Evolutionary conservation across 1,284 basidiomycete species (phyloP).

Genomic region (Mrakiaceae sp.): DNA sequence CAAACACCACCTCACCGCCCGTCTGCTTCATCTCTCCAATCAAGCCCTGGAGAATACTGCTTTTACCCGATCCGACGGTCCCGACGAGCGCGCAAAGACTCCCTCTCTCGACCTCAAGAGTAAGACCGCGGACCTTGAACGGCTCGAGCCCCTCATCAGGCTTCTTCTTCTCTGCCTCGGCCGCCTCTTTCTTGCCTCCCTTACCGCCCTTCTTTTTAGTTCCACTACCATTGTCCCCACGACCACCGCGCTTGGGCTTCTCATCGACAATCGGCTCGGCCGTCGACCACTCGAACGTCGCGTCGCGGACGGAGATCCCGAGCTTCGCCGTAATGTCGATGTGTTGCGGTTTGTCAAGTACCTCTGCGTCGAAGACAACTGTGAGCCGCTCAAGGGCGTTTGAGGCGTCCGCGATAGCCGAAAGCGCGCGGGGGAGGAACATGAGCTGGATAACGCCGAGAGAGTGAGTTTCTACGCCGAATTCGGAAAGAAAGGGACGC

Average conservation of each 20-base stretch:
- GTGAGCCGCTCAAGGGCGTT: conserved; percentile 49
- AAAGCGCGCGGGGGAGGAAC: conserved; percentile 55
- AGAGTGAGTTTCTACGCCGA: conserved; percentile 16
- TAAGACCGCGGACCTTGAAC: conserved; percentile 47
- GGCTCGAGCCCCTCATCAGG: conserved; percentile 23
- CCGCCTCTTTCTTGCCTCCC: conserved; percentile 20
- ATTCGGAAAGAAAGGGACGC: not conserved
- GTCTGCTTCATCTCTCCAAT: conserved; percentile 60
- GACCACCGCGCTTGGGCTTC: conserved; percentile 13
- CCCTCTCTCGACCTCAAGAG: conserved; percentile 47
- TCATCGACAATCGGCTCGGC: conserved; percentile 19
- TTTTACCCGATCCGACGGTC: conserved; percentile 45
- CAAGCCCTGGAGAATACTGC: conserved; percentile 56
- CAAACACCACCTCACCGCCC: conserved; percentile 33
- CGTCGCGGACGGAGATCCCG: conserved; percentile 45
- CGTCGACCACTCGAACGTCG: conserved; percentile 54
- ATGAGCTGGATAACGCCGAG: conserved; percentile 34
- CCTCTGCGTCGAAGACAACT: conserved; percentile 50
- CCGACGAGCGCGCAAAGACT: conserved; percentile 55
- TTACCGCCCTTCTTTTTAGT: conserved; percentile 15
- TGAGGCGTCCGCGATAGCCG: conserved; percentile 51
- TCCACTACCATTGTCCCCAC: not conserved
- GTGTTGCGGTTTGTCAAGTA: conserved; percentile 36
- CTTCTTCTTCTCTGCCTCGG: not conserved
- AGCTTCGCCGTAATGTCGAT: conserved; percentile 41